Evolutionary conservation across 2,329 filamentous ascomycete genomes (phyloP), one percentile per base, ranked within the genome.

Genomic region (Zopfia rhizophila): DNA sequence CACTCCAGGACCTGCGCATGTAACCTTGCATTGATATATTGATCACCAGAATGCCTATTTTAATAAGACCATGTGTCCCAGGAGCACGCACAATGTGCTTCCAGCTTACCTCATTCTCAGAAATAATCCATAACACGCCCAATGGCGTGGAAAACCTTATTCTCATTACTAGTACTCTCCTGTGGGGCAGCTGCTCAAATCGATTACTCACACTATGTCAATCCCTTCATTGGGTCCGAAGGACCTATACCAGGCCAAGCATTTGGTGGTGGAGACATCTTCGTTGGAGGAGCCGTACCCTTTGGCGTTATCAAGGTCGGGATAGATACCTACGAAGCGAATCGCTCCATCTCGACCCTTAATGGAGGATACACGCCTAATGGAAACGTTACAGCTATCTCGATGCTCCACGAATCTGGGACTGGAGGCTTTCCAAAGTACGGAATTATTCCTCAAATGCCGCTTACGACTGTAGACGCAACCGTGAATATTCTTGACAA

Each of bases 401-500:
- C 60, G 2, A 68, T 72, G 63, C 61, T 69, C 48, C 69, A 72
- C 41, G 68, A 65, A 19, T 63, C 59, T 23, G 69, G 69, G 3
- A 89, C 85, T 0, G 86, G 86, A 6, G 86, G 86, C 1, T 84
- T 83, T 1, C 84, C 86, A 1, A 89, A 88, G 64, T 89, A 89
- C 49, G 86, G 86, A 4, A 83, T 87, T 2, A 80, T 84, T 17
- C 77, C 76, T 0, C 79, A 74, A 42, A 86, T 68, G 76, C 77
- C 51, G 56, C 65, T 56, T 55, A 77, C 17, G 77, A 86, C 50
- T 53, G 75, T 68, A 0, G 58, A 63, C 10, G 60, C 56, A 3
- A 57, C 59, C 0, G 69, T 75, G 11, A 71, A 73, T 41, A 38
- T 75, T 5, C 52, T 75, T 6, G 69, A 75, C 33, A 74, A 75